Evolutionary conservation across 2,329 filamentous ascomycete genomes (phyloP).

Genomic region (Fusarium veterinarium): DNA sequence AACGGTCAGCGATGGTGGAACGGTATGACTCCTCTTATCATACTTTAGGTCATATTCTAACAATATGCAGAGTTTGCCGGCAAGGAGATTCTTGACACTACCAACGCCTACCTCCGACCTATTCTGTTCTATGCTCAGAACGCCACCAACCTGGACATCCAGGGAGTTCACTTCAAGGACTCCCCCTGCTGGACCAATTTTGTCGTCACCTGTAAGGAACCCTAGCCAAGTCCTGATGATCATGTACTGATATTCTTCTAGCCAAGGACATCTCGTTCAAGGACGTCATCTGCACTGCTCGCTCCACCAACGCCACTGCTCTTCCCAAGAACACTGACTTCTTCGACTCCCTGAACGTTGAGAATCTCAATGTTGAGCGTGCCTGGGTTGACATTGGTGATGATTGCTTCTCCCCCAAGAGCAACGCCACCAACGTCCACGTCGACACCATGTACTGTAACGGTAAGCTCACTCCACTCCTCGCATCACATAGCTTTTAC

Average conservation of each 20-base stretch:
- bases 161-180: slow-evolving; percentile 42
- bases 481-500: fast-evolving
- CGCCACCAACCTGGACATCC: slow-evolving; percentile 36
- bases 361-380: slow-evolving; percentile 35
- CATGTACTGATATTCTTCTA: neutral
- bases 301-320: slow-evolving; percentile 39
- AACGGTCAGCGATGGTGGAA: slow-evolving; percentile 45
- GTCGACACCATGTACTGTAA: slow-evolving; percentile 44
- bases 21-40: neutral
- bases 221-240: fast-evolving
- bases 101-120: slow-evolving; percentile 38
- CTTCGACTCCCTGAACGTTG: slow-evolving; percentile 39
- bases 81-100: slow-evolving; percentile 36
- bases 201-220: slow-evolving; percentile 35
- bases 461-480: neutral
- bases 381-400: slow-evolving; percentile 43
- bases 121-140: slow-evolving; percentile 44
- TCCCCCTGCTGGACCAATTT: slow-evolving; percentile 44
- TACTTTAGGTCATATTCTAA: neutral
- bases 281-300: slow-evolving; percentile 41
- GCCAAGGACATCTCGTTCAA: slow-evolving; percentile 39
- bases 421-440: slow-evolving; percentile 38
- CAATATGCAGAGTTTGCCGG: slow-evolving; percentile 28
- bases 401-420: slow-evolving; percentile 44
- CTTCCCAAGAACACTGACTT: slow-evolving; percentile 44